Conservation (phyloP, 805 yeast genomes). For the Nadsonia fulvescens region DNA sequence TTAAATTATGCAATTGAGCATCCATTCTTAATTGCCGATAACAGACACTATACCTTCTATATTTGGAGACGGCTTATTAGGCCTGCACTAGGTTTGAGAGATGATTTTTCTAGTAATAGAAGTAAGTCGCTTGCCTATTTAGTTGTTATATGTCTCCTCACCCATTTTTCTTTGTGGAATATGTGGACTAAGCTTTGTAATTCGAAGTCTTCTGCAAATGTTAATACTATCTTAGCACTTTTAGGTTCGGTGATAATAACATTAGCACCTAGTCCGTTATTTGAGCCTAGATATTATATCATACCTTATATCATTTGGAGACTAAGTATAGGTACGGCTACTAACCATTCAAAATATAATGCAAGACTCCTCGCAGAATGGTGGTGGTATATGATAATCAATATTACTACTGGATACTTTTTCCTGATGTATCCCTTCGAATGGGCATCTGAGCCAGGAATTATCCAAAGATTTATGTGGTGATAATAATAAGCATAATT, state of each 20-base stretch:
- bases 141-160: slow-evolving; percentile 9
- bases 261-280: slow-evolving; percentile 73
- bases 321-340: slow-evolving; percentile 14
- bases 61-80: slow-evolving; percentile 51
- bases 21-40: slow-evolving; percentile 85
- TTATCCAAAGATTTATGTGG: slow-evolving; percentile 77
- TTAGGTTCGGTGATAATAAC: slow-evolving; percentile 37
- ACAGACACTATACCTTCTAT: slow-evolving; percentile 85
- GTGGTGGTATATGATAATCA: slow-evolving; percentile 41
- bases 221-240: slow-evolving; percentile 22
- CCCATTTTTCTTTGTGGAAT: slow-evolving; percentile 21
- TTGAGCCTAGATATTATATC: slow-evolving; percentile 87
- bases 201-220: slow-evolving; percentile 3
- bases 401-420: slow-evolving; percentile 31
- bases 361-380: slow-evolving; percentile 34
- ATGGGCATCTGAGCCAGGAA: slow-evolving; percentile 46
- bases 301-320: slow-evolving; percentile 68
- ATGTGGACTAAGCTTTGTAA: slow-evolving; percentile 17
- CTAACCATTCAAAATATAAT: slow-evolving; percentile 18
- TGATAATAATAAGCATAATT: no score
- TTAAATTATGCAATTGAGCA: slow-evolving; percentile 43
- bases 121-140: slow-evolving; percentile 36
- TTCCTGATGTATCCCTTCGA: slow-evolving; percentile 44
- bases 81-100: slow-evolving; percentile 11
- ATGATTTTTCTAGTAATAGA: neutral